A percentile compares a stretch with the other conserved stretches of the same genome.
Conservation (phyloP, 805 yeast species). For the Metschnikowia cerradonensis region DNA sequence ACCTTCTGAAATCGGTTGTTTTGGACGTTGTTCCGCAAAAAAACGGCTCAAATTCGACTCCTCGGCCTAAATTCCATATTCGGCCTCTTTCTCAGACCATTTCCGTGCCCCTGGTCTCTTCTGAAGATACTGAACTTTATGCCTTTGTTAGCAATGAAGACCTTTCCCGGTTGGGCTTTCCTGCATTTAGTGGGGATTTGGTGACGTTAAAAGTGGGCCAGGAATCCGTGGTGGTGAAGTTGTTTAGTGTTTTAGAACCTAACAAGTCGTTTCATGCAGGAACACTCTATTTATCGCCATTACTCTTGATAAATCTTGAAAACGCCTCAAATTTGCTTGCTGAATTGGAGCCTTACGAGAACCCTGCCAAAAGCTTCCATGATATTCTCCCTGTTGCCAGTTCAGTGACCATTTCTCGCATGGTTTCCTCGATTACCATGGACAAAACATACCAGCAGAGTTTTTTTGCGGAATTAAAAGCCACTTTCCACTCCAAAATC, state of each 20-base stretch:
- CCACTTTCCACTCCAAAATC: constrained; percentile 52
- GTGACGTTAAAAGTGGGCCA: constrained; percentile 31
- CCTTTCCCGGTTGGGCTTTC: constrained; percentile 48
- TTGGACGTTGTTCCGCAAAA: constrained; percentile 8
- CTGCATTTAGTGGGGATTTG: constrained; percentile 67
- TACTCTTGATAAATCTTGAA: constrained; percentile 49
- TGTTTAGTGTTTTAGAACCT: constrained; percentile 66
- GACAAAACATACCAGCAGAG: constrained; percentile 59
- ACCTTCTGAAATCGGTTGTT: constrained; percentile 28
- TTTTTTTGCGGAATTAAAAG: constrained; percentile 57
- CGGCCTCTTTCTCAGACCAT: constrained; percentile 29
- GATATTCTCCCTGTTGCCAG: constrained; percentile 48
- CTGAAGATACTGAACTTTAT: constrained; percentile 38
- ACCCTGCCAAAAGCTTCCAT: constrained; percentile 17
- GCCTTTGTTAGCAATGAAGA: constrained; percentile 44
- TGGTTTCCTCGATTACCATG: constrained; percentile 66
- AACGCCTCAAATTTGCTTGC: constrained; percentile 22
- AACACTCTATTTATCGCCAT: constrained; percentile 57
- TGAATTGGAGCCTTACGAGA: constrained; percentile 18
- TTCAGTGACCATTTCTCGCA: constrained; percentile 60
- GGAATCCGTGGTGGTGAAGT: constrained; percentile 27
- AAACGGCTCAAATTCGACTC: background rate
- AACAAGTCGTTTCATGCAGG: constrained; percentile 36
- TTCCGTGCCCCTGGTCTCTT: constrained; percentile 18
- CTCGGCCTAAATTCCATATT: constrained; percentile 16